Evolutionary conservation across 257 asterid genomes (phyloP).

Genomic region (Fraxinus pennsylvanica): DNA sequence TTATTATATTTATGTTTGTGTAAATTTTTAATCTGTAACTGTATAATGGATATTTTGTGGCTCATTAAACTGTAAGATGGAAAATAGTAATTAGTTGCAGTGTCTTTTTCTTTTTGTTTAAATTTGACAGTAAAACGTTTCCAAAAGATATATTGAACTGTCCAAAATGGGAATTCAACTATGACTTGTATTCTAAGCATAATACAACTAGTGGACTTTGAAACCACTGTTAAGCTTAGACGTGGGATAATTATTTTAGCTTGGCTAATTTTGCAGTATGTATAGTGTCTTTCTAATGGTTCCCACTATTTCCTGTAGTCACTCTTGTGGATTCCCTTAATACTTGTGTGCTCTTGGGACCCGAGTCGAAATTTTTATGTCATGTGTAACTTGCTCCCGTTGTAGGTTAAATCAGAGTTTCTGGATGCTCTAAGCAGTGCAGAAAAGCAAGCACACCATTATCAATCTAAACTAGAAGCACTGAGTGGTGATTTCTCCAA

Average conservation of each 20-base stretch:
- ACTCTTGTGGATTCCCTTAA: constrained; percentile 4
- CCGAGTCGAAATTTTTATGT: constrained; percentile 6
- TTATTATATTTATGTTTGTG: neutral
- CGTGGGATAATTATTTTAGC: constrained; percentile 20
- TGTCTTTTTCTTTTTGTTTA: neutral
- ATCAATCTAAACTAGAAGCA: constrained; percentile 63
- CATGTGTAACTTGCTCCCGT: constrained; percentile 21
- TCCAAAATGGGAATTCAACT: neutral
- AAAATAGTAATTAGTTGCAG: constrained; percentile 1
- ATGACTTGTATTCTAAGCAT: neutral
- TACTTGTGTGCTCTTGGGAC: constrained; percentile 11
- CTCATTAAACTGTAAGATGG: neutral
- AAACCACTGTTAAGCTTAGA: neutral
- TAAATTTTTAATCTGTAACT: neutral
- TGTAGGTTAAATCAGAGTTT: constrained; percentile 89
- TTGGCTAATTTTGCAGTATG: constrained; percentile 14
- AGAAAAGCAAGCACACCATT: constrained; percentile 81
- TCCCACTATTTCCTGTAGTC: constrained; percentile 9
- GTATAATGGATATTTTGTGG: neutral
- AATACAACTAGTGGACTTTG: neutral
- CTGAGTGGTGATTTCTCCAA: constrained; percentile 59
- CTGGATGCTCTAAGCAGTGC: constrained; percentile 92
- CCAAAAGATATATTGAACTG: neutral
- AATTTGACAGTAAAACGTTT: neutral
- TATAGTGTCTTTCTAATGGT: constrained; percentile 23